Evolutionary conservation across 208 protist species (phyloP).

Genomic region (Leishmania tarentolae): DNA sequence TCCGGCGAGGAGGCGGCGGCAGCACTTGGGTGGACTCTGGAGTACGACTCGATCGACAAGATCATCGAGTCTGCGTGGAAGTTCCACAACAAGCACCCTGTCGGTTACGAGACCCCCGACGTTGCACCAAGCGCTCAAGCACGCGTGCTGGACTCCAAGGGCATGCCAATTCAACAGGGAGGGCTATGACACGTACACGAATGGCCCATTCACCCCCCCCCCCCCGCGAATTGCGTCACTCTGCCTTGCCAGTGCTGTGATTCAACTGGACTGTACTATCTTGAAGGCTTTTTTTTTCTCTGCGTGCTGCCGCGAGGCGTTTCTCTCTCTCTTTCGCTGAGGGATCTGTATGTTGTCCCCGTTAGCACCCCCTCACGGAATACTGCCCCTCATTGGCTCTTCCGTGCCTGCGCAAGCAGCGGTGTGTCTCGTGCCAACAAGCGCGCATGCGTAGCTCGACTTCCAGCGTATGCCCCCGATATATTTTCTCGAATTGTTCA

Average conservation of each 20-base stretch:
- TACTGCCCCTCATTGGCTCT: not conserved
- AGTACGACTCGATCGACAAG: constrained; percentile 80
- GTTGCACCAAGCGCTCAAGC: not conserved
- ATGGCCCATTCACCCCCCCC: not conserved
- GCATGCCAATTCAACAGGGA: not conserved
- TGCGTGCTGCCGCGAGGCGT: not conserved
- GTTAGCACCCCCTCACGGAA: not conserved
- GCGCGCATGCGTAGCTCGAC: not conserved
- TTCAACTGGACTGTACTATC: not conserved
- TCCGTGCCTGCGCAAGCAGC: not conserved
- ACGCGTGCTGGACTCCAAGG: not conserved
- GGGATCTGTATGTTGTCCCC: not conserved
- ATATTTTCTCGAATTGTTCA: too few species aligned
- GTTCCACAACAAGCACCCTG: constrained; percentile 68
- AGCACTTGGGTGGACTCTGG: constrained; percentile 73
- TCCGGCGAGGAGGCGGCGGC: constrained; percentile 56
- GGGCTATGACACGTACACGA: not conserved
- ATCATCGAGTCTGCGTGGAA: constrained; percentile 82
- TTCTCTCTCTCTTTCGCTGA: not conserved
- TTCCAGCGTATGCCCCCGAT: not conserved
- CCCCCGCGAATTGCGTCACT: not conserved
- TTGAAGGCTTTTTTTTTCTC: not conserved
- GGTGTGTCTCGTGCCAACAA: not conserved
- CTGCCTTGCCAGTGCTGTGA: not conserved
- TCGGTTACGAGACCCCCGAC: constrained; percentile 38